Percentiles rank a stretch among this genome's conserved stretches.
Evolutionary conservation across 2,329 filamentous ascomycete genomes (phyloP).

Genomic region (Amesomyces nigricolor): DNA sequence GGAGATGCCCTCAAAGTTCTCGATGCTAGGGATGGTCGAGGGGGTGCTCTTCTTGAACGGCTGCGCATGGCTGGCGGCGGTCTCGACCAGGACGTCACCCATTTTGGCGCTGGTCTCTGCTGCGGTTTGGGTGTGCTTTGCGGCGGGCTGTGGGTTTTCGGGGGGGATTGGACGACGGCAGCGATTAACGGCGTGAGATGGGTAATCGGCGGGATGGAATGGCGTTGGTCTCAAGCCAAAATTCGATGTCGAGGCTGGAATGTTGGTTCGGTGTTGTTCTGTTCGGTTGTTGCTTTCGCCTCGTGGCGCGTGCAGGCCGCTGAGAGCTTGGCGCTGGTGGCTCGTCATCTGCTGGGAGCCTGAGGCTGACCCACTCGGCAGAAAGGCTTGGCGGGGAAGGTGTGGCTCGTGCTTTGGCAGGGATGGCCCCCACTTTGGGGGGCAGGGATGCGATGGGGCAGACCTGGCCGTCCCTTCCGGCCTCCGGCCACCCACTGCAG

Average conservation of each 20-base stretch:
- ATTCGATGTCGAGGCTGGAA: conserved; percentile 5
- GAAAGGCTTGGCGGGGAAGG: not conserved
- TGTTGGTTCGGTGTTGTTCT: conserved; percentile 20
- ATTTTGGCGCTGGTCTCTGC: conserved; percentile 44
- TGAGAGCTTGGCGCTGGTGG: conserved; percentile 16
- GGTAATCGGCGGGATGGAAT: not conserved
- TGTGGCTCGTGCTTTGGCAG: conserved; percentile 11
- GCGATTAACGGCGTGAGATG: not conserved
- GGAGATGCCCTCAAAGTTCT: conserved; percentile 77
- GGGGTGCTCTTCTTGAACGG: conserved; percentile 76
- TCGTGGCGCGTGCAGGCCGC: conserved; percentile 23
- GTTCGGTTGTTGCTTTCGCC: conserved; percentile 20
- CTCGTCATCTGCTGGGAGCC: conserved; percentile 27
- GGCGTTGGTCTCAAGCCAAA: conserved; percentile 2
- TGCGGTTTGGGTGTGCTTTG: not conserved
- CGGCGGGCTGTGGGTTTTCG: not conserved
- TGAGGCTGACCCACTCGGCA: conserved; percentile 14
- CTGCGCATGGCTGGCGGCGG: conserved; percentile 64
- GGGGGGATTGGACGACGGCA: not conserved
- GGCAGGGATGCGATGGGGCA: too few species aligned
- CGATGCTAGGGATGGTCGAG: conserved; percentile 81
- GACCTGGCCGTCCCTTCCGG: too few species aligned
- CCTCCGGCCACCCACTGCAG: too few species aligned
- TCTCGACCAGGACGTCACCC: conserved; percentile 85
- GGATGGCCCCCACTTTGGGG: not conserved